Evolutionary conservation across 768 basidiomycete genomes (phyloP).

Genomic region (Terana coerulea): DNA sequence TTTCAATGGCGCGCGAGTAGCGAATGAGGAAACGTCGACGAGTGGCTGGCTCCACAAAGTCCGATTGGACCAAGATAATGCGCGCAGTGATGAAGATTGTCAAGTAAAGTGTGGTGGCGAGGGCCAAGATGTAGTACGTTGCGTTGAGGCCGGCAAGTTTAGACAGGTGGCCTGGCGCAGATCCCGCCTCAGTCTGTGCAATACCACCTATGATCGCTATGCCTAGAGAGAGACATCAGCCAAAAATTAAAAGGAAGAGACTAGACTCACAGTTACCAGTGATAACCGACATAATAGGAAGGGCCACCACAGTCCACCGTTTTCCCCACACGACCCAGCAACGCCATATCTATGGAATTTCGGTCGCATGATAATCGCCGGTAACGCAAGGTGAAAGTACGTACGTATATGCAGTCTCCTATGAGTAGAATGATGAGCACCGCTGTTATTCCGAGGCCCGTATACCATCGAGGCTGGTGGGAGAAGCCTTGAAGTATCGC

Average conservation of each 20-base stretch:
- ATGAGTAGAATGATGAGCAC: not conserved
- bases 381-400: not conserved
- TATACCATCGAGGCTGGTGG: not conserved
- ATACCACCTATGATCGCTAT: not conserved
- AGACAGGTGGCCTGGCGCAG: not conserved
- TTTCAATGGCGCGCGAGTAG: not conserved
- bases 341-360: not conserved
- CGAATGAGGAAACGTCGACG: not conserved
- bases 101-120: not conserved
- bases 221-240: too few species aligned
- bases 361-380: not conserved
- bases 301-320: not conserved
- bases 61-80: not conserved
- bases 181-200: not conserved
- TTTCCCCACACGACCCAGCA: conserved; percentile 5
- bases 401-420: not conserved
- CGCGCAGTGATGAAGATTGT: not conserved
- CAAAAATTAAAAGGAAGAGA: too few species aligned
- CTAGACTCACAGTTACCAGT: not conserved
- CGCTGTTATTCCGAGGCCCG: not conserved
- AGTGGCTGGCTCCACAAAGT: not conserved
- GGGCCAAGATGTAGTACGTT: not conserved
- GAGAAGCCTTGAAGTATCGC: not conserved
- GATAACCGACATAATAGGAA: not conserved
- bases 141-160: not conserved